Evolutionary conservation across 148 eudicot genomes (phyloP).

Genomic region (Silene conica): DNA sequence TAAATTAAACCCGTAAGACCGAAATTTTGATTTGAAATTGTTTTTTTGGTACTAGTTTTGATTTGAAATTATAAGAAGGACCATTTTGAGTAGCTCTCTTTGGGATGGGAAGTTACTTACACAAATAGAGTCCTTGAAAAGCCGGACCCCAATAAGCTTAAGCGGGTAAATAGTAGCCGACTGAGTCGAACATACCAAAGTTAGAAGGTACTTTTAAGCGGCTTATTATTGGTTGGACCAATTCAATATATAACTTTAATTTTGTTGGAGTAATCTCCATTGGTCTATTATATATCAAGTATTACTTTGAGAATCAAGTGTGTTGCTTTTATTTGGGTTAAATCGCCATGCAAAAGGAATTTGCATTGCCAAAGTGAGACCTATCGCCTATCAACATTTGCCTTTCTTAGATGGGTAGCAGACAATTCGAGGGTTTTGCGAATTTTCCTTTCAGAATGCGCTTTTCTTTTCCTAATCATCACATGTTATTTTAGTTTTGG

Average conservation of each 20-base stretch:
- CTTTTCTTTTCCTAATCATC: no score
- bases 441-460: neutral
- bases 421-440: constrained; percentile 32
- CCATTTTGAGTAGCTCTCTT: no score
- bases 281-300: constrained; percentile 5
- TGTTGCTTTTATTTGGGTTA: constrained; percentile 9
- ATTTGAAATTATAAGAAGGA: no score
- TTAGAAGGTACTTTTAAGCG: neutral
- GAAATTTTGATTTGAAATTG: no score
- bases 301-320: neutral
- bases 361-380: constrained; percentile 26
- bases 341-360: constrained; percentile 25
- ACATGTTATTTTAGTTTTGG: no score
- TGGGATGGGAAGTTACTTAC: no score
- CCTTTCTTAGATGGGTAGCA: constrained; percentile 6
- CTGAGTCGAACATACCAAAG: constrained; percentile 9
- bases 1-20: no score
- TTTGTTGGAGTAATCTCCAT: neutral
- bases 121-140: no score
- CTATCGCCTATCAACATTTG: constrained; percentile 11
- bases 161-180: neutral
- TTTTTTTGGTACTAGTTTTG: no score
- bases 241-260: neutral
- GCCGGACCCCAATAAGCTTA: no score
- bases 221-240: constrained; percentile 12